phyloP scores from a whole-genome alignment of 768 basidiomycete genomes.

The Kwoniella botswanensis region DNA sequence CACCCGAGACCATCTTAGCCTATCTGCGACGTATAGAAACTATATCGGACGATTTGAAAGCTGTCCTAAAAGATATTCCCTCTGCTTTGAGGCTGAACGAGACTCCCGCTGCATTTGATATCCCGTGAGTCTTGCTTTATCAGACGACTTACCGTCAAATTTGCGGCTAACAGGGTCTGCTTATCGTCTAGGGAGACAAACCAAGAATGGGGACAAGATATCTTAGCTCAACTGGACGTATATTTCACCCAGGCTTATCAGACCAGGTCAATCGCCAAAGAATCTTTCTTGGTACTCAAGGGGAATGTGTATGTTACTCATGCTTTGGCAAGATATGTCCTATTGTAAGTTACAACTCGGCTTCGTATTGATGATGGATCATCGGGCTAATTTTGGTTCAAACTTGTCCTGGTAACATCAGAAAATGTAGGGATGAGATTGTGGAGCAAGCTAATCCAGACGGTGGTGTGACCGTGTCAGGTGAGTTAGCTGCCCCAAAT shows the following conservation, averaged over 20 bases:
- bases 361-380: not conserved
- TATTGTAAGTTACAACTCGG: constrained; percentile 10
- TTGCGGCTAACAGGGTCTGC: no score
- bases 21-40: constrained; percentile 4
- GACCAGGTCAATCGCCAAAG: constrained; percentile 5
- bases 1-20: constrained; percentile 7
- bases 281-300: constrained; percentile 10
- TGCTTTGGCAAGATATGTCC: constrained; percentile 18
- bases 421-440: constrained; percentile 16
- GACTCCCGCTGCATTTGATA: not conserved
- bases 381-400: no score
- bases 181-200: not conserved
- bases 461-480: not conserved
- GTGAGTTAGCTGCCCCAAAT: not conserved
- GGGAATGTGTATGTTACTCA: constrained; percentile 24
- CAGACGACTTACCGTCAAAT: not conserved
- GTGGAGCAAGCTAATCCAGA: constrained; percentile 7
- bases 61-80: constrained; percentile 10
- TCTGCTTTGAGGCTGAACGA: constrained; percentile 9
- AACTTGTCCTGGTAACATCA: not conserved
- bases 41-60: constrained; percentile 6
- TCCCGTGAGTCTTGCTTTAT: constrained; percentile 3
- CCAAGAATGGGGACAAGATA: constrained; percentile 16
- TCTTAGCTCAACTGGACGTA: constrained; percentile 10
- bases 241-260: constrained; percentile 10